Conservation (phyloP, 2,329 filamentous ascomycete genomes). For the Colletotrichum coccodes region DNA sequence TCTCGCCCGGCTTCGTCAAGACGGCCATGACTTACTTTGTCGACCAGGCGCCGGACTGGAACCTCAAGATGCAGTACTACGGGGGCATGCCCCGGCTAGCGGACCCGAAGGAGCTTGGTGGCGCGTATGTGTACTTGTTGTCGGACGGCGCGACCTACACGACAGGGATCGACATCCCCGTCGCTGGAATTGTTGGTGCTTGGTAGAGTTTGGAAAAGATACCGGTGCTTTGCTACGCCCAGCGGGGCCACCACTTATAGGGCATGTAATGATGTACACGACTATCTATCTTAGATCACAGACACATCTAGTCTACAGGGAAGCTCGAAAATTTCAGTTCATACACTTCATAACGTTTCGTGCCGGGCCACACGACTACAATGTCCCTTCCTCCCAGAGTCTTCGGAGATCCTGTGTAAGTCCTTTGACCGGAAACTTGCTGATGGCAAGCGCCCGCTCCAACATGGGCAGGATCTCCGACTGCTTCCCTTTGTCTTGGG, state of each 20-base stretch:
- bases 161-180: constrained; percentile 60
- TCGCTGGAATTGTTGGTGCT: constrained; percentile 46
- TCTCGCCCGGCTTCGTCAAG: constrained; percentile 55
- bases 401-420: constrained; percentile 9
- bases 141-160: constrained; percentile 60
- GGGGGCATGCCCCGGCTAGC: constrained; percentile 66
- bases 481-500: constrained; percentile 11
- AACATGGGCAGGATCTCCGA: constrained; percentile 4
- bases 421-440: constrained; percentile 16
- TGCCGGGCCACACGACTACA: background rate
- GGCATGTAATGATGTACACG: constrained; percentile 5
- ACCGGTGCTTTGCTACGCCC: background rate
- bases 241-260: background rate
- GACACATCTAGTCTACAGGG: background rate
- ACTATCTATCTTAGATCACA: background rate
- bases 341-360: background rate
- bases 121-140: constrained; percentile 66
- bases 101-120: constrained; percentile 62
- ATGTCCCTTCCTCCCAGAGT: constrained; percentile 5
- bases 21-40: constrained; percentile 62
- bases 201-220: background rate
- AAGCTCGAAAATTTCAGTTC: background rate
- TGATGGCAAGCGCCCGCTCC: background rate
- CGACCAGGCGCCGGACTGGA: constrained; percentile 63
- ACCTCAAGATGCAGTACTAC: constrained; percentile 66